Base-by-base conservation (phyloP, 805 yeast species). In the Suhomyces canberraensis region DNA sequence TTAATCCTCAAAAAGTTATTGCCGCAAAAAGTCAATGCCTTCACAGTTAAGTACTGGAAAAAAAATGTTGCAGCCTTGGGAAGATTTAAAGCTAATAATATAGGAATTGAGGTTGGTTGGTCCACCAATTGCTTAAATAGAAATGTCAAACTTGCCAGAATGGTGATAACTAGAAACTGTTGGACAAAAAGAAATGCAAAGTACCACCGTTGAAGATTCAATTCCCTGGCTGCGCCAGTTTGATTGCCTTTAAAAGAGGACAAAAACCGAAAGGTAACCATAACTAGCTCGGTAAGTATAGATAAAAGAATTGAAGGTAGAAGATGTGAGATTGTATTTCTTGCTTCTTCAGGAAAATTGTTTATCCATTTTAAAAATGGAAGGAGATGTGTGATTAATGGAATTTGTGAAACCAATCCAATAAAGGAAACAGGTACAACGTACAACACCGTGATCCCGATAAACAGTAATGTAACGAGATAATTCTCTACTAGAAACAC, bases 1-100 rank as follows among this genome's bases (percentile, higher is more conserved):
- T 70, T 74, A 13, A 78, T 61, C 49, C 84, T 81, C 25, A 89
- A 51, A 27, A 90, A 66, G 41, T 79, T 79, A 39, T 77, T 78
- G 0, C 95, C 95, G 44, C 83, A 76, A 37, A 84, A 78, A 1
- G 90, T 76, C 38, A 89, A 62, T 0, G 95, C 91, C 58, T 84
- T 81, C 22, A 89, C 67, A 0, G 86, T 61, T 25, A 88, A 64
- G 51, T 82, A 87, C 3, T 90, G 84, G 56, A 81, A 81, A 61
- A 89, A 90, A 52, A 90, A 89, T 29, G 81, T 85, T 1, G 96
- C 82, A 16, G 95, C 84, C 51, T 84, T 84, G 0, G 96, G 96
- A 24, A 90, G 67, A 48, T 88, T 85, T 11, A 74, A 71, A 0
- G 95, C 95, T 16, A 88, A 66, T 36, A 86, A 58, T 4, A 77